Conservation (phyloP, 139 green algal genomes). For the Auxenochlorella pyrenoidosa region DNA sequence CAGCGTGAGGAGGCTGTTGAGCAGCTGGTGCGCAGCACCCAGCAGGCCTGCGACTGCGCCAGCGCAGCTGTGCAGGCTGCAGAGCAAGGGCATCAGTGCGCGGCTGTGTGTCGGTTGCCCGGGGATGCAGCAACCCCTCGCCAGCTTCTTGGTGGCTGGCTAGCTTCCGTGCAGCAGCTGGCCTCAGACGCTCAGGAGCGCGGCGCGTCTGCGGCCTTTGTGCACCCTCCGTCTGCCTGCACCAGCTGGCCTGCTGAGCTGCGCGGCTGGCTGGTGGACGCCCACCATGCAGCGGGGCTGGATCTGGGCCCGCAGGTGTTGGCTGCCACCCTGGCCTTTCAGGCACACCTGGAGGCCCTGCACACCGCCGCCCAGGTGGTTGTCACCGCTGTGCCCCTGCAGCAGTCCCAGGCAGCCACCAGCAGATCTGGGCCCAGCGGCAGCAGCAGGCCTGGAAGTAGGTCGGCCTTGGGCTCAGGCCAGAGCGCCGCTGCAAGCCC, state of each 20-base stretch:
- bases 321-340: background rate
- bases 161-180: background rate
- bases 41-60: background rate
- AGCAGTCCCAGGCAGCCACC: background rate
- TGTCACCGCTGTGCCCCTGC: background rate
- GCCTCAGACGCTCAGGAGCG: background rate
- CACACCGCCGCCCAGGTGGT: too few species aligned
- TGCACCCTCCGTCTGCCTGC: background rate
- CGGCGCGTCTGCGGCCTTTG: background rate
- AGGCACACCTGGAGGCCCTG: background rate
- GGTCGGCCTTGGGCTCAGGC: too few species aligned
- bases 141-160: background rate
- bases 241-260: background rate
- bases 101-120: background rate
- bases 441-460: background rate
- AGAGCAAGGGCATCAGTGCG: background rate
- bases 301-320: background rate
- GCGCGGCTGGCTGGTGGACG: constrained; percentile 9
- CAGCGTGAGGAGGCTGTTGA: background rate
- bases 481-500: too few species aligned
- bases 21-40: constrained; percentile 5
- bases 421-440: background rate
- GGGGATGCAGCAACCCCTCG: background rate
- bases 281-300: background rate
- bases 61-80: background rate